Base-by-base conservation (phyloP, 257 asterid genomes). In the Coffea canephora region DNA sequence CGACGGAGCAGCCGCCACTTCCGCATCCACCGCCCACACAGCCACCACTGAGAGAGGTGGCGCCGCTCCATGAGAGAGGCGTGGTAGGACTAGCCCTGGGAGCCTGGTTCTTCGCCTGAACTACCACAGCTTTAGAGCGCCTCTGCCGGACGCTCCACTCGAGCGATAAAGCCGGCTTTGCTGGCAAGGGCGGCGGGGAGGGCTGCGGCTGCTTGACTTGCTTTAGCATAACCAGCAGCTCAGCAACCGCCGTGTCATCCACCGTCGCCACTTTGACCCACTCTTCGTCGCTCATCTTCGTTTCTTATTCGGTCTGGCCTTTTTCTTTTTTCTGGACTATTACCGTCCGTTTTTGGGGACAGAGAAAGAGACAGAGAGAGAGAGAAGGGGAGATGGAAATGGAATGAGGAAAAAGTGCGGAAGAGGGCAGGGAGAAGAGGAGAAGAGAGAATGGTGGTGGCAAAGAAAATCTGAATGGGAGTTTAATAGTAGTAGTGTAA, bases 21-120 rank as follows among this genome's bases (percentile, higher is more conserved):
- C 82, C 88, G 78, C 94, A 88, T 77, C 73, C 79, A 21, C 64
- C 57, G 0, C 52, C 59, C 5, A 12, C 79, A 15, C 57, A 78
- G 8, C 73, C 72, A 11, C 88, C 89, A 86, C 94, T 89, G 80
- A 69, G 65, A 46, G 96, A 87, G 77, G 94, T 86, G 82, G 86
- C 94, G 80, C 88, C 93, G 83, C 90, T 88, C 94, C 92, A 93
- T 2, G 95, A 91, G 15, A 91, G 91, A 77, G 97, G 94, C 78
- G 97, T 93, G 64, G 86, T 84, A 1, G 97, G 97, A 76, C 96
- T 93, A 5, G 86, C 90, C 79, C 87, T 82, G 39, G 77, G 87
- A 15, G 89, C 59, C 73, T 71, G 78, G 18, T 87, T 84, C 81
- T 81, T 84, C 79, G 81, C 43, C 74, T 8, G 70, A 41, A 75